A percentile compares a stretch with the other conserved stretches of the same genome.
phyloP scores from a whole-genome alignment of 169 alveolate species.

The Plasmodium knowlesi region DNA sequence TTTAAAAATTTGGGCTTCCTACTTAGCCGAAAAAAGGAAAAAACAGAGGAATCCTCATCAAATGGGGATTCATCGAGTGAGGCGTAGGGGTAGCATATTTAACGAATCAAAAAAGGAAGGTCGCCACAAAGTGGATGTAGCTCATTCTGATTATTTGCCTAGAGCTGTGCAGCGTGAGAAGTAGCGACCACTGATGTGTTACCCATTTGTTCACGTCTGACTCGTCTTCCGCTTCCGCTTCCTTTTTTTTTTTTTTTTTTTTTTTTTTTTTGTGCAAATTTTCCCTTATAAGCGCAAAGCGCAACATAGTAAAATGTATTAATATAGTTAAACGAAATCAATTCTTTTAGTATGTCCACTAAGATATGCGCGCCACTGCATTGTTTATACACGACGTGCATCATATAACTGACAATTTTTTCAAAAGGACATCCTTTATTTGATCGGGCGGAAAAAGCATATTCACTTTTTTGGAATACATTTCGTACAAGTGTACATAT shows the following conservation, averaged over 20 bases:
- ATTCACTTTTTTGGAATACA: constrained; percentile 1
- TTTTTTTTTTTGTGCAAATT: background rate
- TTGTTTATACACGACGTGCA: background rate
- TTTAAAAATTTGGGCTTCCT: constrained; percentile 68
- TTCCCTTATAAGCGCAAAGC: background rate
- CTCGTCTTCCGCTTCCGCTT: background rate
- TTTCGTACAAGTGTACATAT: constrained; percentile 23
- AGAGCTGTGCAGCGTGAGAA: background rate
- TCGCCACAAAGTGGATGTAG: background rate
- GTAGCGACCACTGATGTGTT: background rate
- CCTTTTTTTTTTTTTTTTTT: background rate
- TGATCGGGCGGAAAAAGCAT: constrained; percentile 33
- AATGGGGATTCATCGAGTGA: constrained; percentile 57
- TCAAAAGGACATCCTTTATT: constrained; percentile 46
- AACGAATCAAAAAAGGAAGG: background rate
- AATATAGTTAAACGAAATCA: background rate
- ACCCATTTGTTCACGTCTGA: background rate
- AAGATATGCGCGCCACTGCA: background rate
- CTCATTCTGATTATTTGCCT: background rate
- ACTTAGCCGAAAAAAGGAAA: constrained; percentile 29
- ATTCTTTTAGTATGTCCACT: background rate
- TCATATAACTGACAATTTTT: constrained; percentile 1
- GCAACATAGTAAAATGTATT: background rate
- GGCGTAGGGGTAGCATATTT: background rate
- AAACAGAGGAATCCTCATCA: constrained; percentile 28